Conservation (phyloP, 345 rosid species). For the Gossypioides kirkii region DNA sequence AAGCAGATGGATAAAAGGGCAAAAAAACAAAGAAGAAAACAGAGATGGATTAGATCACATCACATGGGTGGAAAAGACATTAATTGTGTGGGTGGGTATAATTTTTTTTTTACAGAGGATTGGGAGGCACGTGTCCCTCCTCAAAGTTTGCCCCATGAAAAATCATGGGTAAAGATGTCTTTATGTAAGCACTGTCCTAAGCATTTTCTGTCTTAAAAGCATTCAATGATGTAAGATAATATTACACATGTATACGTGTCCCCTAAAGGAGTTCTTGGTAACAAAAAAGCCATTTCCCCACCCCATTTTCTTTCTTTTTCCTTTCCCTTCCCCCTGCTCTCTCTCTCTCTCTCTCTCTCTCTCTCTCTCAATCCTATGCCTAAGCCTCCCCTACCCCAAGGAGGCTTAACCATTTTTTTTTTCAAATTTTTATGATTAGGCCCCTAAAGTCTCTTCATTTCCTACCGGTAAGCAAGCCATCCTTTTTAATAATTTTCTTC, state of each 20-base stretch:
- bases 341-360: background rate
- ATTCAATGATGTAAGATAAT: slow-evolving; percentile 21
- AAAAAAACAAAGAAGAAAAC: background rate
- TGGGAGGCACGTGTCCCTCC: slow-evolving; percentile 38
- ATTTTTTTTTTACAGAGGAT: slow-evolving; percentile 12
- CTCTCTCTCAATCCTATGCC: background rate
- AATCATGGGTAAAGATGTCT: slow-evolving; percentile 24
- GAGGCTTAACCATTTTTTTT: background rate
- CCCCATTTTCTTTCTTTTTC: background rate
- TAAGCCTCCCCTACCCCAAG: slow-evolving; percentile 9
- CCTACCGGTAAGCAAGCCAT: slow-evolving; percentile 28
- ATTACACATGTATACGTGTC: slow-evolving; percentile 44
- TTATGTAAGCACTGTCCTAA: slow-evolving; percentile 12
- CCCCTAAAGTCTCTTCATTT: slow-evolving; percentile 21
- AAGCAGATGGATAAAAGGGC: background rate
- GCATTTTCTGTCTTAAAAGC: slow-evolving; percentile 18
- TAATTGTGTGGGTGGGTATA: slow-evolving; percentile 18
- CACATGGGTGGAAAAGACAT: slow-evolving; percentile 6
- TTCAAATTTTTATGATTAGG: too few species aligned
- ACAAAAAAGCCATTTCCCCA: slow-evolving; percentile 9
- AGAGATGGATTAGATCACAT: background rate
- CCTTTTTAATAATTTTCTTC: background rate
- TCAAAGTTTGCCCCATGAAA: slow-evolving; percentile 27
- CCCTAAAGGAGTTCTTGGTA: slow-evolving; percentile 11
- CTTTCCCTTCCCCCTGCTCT: background rate